Evolutionary conservation across 306 rosid species (phyloP), one percentile per base, ranked within the genome.

Genomic region (Arachis stenosperma): DNA sequence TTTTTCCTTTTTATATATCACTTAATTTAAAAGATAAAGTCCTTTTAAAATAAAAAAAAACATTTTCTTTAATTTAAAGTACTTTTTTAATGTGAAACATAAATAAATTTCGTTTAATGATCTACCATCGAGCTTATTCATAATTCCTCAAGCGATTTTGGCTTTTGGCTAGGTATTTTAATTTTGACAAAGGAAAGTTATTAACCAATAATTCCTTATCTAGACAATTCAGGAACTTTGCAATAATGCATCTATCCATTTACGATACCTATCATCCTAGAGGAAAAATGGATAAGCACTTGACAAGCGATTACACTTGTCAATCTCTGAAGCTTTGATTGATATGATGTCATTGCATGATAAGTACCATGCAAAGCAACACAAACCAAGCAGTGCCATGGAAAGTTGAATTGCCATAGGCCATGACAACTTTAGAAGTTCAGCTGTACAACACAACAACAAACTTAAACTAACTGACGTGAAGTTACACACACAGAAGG

Each of bases 191-290:
- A 8, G 9, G 29, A 37, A 6, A 61, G 7, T 3, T 6, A 39
- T 7, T 39, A 39, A 39, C 48, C 48, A 61, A 39, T 13, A 61
- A 61, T 17, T 39, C 39, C 27, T 52, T 22, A n/a, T 52, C 57
- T 52, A 14, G 57, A 52, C 29, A 52, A 52, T 22, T 52, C 57
- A 6, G 2, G 57, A 52, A 52, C 57, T 52, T 52, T 6, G 33
- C 12, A 36, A 47, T 67, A 57, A 47, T 75, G 61, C 67, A 57
- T 75, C 61, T 36, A 75, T 55, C 67, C 10, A 5, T 65, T 9
- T 8, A 9, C 22, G 13, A 27, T 57, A 15, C 14, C 41, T 54
- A 39, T 29, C 14, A 41, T 27, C 22, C 37, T 33, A 33, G 41
- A 46, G 52, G 36, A 57, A 7, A 61, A 39, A 9, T 37, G 44